These are phyloP conservation scores for Phytophthora idaei DNA, from an alignment of 352 stramenopile genomes.

Conservation along the genomic window DNA sequence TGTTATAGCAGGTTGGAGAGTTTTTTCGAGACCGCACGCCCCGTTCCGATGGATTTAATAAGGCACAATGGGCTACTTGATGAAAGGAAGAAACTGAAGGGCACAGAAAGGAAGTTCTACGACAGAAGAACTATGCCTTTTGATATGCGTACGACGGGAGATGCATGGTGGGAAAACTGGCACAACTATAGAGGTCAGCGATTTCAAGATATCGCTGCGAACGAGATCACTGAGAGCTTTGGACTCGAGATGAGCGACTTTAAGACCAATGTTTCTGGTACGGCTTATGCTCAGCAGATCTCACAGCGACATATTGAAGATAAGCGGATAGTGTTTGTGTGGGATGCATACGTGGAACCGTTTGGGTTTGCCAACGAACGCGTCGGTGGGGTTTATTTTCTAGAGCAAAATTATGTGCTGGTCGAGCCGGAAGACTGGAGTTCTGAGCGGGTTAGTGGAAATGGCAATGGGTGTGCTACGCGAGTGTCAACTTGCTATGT, in stretches of 20 bases:
- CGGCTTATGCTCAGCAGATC: conserved; percentile 58
- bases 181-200: conserved; percentile 33
- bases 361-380: conserved; percentile 52
- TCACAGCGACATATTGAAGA: conserved; percentile 54
- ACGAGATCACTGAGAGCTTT: conserved; percentile 61
- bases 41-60: conserved; percentile 8
- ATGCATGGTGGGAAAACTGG: conserved; percentile 44
- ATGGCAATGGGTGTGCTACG: conserved; percentile 28
- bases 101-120: conserved; percentile 44
- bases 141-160: conserved; percentile 30
- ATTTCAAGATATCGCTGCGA: conserved; percentile 35
- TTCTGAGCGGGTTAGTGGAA: conserved; percentile 2
- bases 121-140: conserved; percentile 42
- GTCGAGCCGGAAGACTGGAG: conserved; percentile 40
- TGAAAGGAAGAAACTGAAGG: conserved; percentile 16
- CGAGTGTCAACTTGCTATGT: conserved; percentile 58
- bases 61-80: conserved; percentile 29
- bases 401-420: conserved; percentile 68
- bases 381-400: conserved; percentile 46
- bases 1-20: conserved; percentile 38
- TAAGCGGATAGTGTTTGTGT: conserved; percentile 61
- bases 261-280: conserved; percentile 49
- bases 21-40: conserved; percentile 30
- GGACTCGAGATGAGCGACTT: conserved; percentile 52
- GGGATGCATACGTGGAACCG: conserved; percentile 55